These are phyloP conservation scores for Epithele typhae DNA, from an alignment of 768 basidiomycete genomes.

Conservation along the genomic window DNA sequence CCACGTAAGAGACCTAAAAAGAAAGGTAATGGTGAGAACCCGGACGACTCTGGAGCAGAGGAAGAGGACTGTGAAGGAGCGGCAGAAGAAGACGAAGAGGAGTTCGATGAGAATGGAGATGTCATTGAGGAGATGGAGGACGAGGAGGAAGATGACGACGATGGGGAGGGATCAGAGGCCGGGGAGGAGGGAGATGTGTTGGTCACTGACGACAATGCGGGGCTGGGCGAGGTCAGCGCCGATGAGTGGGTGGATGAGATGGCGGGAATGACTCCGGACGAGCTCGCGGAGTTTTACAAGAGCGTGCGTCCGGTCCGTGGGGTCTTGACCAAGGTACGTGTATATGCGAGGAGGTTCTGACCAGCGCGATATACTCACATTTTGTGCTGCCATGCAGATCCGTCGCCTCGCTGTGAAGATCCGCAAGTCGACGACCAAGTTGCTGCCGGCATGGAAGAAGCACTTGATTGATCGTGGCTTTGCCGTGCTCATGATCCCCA, in stretches of 20 bases:
- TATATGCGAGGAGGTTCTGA: too few relatives aligned
- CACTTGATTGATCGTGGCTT: background rate
- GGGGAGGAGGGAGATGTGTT: background rate
- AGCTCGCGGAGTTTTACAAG: slow-evolving; percentile 1
- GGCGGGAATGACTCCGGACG: background rate
- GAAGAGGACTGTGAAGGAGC: background rate
- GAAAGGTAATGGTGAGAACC: background rate
- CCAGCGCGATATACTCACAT: background rate
- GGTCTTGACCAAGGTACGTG: slow-evolving; percentile 10
- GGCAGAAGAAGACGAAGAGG: background rate
- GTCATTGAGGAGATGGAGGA: too few relatives aligned
- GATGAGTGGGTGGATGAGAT: slow-evolving; percentile 1
- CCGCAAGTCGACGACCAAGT: background rate
- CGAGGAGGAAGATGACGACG: too few relatives aligned
- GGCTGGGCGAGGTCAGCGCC: too few relatives aligned
- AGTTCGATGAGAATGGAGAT: background rate
- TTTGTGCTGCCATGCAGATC: background rate
- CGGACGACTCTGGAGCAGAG: background rate
- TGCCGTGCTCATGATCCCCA: slow-evolving; percentile 25
- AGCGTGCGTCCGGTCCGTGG: slow-evolving; percentile 1
- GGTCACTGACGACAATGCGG: too few relatives aligned
- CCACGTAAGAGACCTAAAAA: background rate
- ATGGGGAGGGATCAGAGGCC: background rate
- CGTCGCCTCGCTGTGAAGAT: background rate
- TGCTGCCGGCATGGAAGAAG: slow-evolving; percentile 1